phyloP scores from a whole-genome alignment of 2,329 filamentous ascomycete species.

The Colletotrichum tofieldiae region DNA sequence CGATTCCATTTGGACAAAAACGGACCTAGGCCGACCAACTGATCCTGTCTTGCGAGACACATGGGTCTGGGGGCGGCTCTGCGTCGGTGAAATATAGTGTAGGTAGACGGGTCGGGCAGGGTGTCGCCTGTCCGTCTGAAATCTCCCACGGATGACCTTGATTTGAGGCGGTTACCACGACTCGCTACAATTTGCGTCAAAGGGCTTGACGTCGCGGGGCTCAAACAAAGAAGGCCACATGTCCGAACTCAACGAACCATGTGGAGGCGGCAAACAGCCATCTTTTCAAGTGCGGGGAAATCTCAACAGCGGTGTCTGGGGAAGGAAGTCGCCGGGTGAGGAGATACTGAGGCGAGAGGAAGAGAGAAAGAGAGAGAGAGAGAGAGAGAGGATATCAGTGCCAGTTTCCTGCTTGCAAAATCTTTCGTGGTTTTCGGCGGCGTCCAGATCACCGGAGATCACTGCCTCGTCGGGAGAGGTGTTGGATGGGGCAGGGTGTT shows the following conservation, averaged over 20 bases:
- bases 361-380: too few relatives aligned
- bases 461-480: background rate
- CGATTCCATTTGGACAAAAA: constrained; percentile 32
- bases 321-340: background rate
- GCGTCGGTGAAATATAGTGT: constrained; percentile 21
- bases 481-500: background rate
- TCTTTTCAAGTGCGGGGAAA: background rate
- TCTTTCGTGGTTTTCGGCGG: background rate
- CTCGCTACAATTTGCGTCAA: constrained; percentile 9
- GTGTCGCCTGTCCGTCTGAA: constrained; percentile 27
- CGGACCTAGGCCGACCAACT: constrained; percentile 33
- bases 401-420: background rate
- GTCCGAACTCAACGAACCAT: constrained; percentile 20
- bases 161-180: constrained; percentile 21
- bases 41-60: constrained; percentile 32
- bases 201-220: constrained; percentile 19
- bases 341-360: background rate
- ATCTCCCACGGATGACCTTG: constrained; percentile 21
- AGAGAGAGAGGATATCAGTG: background rate
- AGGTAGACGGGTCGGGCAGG: constrained; percentile 14
- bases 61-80: constrained; percentile 35
- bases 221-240: constrained; percentile 21
- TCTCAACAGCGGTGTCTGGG: background rate
- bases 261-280: background rate
- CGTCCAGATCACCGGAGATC: background rate